Base-by-base conservation (phyloP, 768 basidiomycete species). In the Agrocybe chaxingu region DNA sequence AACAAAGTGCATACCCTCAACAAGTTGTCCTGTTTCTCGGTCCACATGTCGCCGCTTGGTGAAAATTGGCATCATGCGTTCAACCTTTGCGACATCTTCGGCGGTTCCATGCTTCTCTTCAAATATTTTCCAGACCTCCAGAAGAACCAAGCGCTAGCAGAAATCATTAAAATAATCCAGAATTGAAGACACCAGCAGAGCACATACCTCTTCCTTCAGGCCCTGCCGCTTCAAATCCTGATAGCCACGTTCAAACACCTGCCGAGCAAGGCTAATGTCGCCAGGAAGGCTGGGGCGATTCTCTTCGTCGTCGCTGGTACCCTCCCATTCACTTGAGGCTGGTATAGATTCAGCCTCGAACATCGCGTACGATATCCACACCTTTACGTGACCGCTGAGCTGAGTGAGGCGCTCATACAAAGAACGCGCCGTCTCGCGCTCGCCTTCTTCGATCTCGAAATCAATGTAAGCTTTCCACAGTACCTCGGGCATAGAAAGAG, bases 391-490 rank as follows among this genome's bases (percentile, higher is more conserved):
- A 3, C 91, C 91, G 56, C 92, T 96, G 44, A 89, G 74, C 32
- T 80, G 70, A 42, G 97, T 76, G 13, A 98, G 78, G n/a, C 94
- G 82, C 70, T 98, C 95, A 64, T 97, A 98, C 37, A 98, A 64
- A 5, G 77, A 75, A n/a, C 96, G 77, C 1, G 90, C 87, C 10
- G 81, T 79, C 50, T 89, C 89, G 36, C 92, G 82, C 56, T 98
- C 94, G 59, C 93, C 93, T 67, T 97, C 93, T 52, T 91, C 89
- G 51, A 87, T 84, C 70, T 98, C 96, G 59, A 97, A 97, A 67
- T 98, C 95, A 69, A 98, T 91, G 67, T 92, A 98, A 4, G 92
- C 90, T 66, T 96, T 94, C 90, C 90, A 92, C 7, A 94, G 73
- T 5, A 93, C 71, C 65, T 98, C 96, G 2, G 96, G 96, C 93